phyloP scores from a whole-genome alignment of 164 flowering plant genomes.

The Macadamia integrifolia region DNA sequence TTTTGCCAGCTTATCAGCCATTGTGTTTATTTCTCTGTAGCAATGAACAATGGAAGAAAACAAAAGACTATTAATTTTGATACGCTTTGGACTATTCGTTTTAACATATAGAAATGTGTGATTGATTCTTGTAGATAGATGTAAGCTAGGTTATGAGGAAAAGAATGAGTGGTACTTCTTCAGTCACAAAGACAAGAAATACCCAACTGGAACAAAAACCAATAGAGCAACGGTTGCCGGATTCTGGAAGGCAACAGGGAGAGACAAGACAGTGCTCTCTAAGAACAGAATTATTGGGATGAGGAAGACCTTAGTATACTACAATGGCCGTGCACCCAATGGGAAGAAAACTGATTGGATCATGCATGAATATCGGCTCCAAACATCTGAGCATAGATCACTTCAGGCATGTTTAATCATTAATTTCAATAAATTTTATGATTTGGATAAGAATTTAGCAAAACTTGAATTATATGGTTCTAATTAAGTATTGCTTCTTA shows the following conservation, averaged over 20 bases:
- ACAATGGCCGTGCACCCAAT: slow-evolving; percentile 78
- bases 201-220: slow-evolving; percentile 72
- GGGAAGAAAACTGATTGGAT: slow-evolving; percentile 78
- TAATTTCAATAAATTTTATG: neutral
- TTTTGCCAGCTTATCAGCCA: no score
- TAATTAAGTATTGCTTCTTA: no score
- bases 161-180: slow-evolving; percentile 80
- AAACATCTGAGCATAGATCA: slow-evolving; percentile 51
- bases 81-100: neutral
- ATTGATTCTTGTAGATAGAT: slow-evolving; percentile 33
- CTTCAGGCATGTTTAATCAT: slow-evolving; percentile 44
- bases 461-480: no score
- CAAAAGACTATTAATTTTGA: neutral
- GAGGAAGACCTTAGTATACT: slow-evolving; percentile 83
- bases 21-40: no score
- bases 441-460: neutral
- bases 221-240: slow-evolving; percentile 77
- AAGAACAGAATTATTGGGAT: slow-evolving; percentile 60
- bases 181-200: slow-evolving; percentile 81
- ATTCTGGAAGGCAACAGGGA: slow-evolving; percentile 88
- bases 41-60: neutral
- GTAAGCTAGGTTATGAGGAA: slow-evolving; percentile 64
- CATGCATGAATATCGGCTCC: slow-evolving; percentile 78
- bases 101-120: neutral
- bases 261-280: slow-evolving; percentile 72